Conservation (phyloP, 768 basidiomycete genomes). For the Boletales sp. region DNA sequence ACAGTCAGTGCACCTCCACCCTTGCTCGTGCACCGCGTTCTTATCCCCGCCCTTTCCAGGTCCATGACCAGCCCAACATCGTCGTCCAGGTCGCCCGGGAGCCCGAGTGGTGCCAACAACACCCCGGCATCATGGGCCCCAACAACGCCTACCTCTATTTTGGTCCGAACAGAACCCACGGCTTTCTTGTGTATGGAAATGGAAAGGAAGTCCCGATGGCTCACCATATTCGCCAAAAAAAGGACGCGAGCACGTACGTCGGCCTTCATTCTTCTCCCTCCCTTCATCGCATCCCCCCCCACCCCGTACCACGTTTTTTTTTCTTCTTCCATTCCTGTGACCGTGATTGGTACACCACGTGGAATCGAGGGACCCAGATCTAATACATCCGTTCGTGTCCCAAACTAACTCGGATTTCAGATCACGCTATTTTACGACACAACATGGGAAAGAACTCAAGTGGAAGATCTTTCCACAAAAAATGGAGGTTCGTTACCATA, state of each 20-base stretch:
- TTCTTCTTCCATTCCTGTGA: neutral
- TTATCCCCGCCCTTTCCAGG: conserved; percentile 32
- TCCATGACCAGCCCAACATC: conserved; percentile 53
- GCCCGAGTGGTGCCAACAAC: conserved; percentile 60
- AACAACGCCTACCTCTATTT: conserved; percentile 72
- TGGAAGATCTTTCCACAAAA: conserved; percentile 63
- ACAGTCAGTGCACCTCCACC: conserved; percentile 14
- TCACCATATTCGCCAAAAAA: conserved; percentile 53
- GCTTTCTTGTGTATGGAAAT: conserved; percentile 69
- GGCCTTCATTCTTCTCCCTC: neutral
- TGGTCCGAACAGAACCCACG: conserved; percentile 58
- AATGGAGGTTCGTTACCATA: conserved; percentile 54
- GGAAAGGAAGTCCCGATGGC: conserved; percentile 56
- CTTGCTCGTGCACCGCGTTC: neutral
- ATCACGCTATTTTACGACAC: conserved; percentile 71
- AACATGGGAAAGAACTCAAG: conserved; percentile 67
- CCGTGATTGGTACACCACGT: neutral
- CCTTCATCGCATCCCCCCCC: too few relatives aligned
- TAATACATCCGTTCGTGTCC: neutral
- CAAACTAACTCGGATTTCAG: conserved; percentile 32
- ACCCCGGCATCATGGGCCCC: conserved; percentile 78
- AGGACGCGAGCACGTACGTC: conserved; percentile 62
- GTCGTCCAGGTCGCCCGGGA: conserved; percentile 66
- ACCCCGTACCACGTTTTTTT: neutral
- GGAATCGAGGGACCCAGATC: neutral